Percentiles rank a stretch among this genome's conserved stretches.
Conservation (phyloP, 192 early-diverging fungal species). For the Coemansia sp. region DNA sequence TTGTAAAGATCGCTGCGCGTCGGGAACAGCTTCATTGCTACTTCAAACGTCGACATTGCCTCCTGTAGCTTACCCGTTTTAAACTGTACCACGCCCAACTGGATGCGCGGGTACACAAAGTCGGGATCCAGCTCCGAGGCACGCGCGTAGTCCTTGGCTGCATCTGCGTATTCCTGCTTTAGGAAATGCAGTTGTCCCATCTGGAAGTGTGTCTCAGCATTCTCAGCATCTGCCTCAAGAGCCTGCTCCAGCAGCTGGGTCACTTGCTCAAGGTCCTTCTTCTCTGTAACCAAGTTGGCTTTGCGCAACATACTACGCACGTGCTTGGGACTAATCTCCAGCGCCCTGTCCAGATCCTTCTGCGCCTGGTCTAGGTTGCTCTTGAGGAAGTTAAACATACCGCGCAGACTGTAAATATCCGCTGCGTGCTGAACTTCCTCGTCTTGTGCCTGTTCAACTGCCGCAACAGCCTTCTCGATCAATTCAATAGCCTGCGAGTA, state of each 20-base stretch:
- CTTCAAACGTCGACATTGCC: conserved; percentile 77
- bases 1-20: conserved; percentile 88
- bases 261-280: conserved; percentile 55
- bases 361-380: conserved; percentile 76
- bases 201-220: conserved; percentile 94
- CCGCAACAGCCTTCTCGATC: conserved; percentile 66
- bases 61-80: conserved; percentile 76
- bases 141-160: conserved; percentile 81
- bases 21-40: conserved; percentile 74
- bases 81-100: conserved; percentile 91
- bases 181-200: conserved; percentile 66
- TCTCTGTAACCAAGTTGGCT: conserved; percentile 89
- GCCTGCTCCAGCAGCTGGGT: conserved; percentile 33
- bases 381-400: conserved; percentile 85
- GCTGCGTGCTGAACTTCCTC: conserved; percentile 51
- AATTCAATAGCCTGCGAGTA: conserved; percentile 64
- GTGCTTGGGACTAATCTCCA: conserved; percentile 73
- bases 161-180: conserved; percentile 73
- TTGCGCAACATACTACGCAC: conserved; percentile 86
- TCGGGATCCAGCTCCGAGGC: conserved; percentile 73
- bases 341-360: conserved; percentile 73
- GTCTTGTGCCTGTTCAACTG: conserved; percentile 52
- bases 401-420: conserved; percentile 79
- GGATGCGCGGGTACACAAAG: conserved; percentile 91
- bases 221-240: conserved; percentile 61